A percentile compares a stretch with the other conserved stretches of the same genome.
These are phyloP conservation scores for Talaromyces sp. DNA, from an alignment of 2,329 filamentous ascomycete genomes.

Conservation along the genomic window DNA sequence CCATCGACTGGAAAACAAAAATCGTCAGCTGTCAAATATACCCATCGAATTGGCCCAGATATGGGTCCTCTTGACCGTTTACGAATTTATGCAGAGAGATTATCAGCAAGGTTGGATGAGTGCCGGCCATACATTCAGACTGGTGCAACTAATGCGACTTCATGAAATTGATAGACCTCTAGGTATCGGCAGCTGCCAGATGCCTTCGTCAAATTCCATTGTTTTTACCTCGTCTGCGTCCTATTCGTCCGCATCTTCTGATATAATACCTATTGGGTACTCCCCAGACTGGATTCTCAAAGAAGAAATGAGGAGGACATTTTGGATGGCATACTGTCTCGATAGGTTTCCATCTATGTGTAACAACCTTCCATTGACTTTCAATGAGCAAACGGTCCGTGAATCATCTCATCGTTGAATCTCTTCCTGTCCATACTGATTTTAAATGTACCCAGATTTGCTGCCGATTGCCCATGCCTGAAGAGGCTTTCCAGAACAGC, in stretches of 20 bases:
- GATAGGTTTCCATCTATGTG: slow-evolving; percentile 37
- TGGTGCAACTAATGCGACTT: slow-evolving; percentile 36
- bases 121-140: slow-evolving; percentile 35
- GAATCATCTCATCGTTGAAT: not conserved
- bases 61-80: slow-evolving; percentile 22
- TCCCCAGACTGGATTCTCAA: slow-evolving; percentile 27
- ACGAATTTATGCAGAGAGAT: slow-evolving; percentile 36
- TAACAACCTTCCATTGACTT: slow-evolving; percentile 29
- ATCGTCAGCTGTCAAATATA: not conserved
- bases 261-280: not conserved
- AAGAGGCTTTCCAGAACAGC: slow-evolving; percentile 34
- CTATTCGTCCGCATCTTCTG: not conserved
- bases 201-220: not conserved
- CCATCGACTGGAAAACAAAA: not conserved
- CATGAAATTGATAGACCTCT: slow-evolving; percentile 31
- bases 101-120: slow-evolving; percentile 38
- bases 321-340: slow-evolving; percentile 41
- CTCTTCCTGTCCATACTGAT: slow-evolving; percentile 26
- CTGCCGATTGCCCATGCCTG: slow-evolving; percentile 26
- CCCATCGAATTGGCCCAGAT: not conserved
- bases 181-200: slow-evolving; percentile 6
- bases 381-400: slow-evolving; percentile 31
- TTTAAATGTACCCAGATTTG: slow-evolving; percentile 18
- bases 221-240: not conserved
- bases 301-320: slow-evolving; percentile 36